Conservation (phyloP, 2,329 filamentous ascomycete species). For the Arthrobotrys musiformis region DNA sequence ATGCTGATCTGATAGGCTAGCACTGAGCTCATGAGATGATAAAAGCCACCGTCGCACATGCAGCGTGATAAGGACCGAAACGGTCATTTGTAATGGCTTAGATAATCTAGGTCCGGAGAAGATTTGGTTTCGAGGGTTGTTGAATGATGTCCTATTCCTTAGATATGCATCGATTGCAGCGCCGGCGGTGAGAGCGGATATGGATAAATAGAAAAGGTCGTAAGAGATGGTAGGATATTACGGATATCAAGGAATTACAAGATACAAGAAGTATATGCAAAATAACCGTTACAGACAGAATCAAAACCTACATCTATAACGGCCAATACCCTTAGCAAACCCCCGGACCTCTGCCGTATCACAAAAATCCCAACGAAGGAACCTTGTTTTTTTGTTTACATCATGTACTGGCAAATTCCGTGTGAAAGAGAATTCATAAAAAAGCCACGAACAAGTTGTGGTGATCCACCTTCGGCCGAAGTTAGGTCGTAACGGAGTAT, state of each 20-base stretch:
- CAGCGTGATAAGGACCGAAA: background rate
- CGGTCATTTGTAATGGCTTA: background rate
- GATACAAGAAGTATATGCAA: background rate
- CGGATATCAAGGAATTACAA: background rate
- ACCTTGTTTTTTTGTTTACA: background rate
- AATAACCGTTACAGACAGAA: background rate
- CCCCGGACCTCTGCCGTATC: background rate
- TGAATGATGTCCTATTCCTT: too few species aligned
- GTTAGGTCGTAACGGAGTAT: background rate
- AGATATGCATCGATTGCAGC: too few species aligned
- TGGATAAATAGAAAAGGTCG: too few species aligned
- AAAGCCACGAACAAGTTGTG: background rate
- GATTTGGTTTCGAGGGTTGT: too few species aligned
- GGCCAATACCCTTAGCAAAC: background rate
- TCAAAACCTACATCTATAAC: background rate
- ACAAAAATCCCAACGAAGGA: background rate
- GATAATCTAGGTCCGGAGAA: too few species aligned
- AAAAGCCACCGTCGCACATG: background rate
- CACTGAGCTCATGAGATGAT: too few species aligned
- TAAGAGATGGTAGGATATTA: too few species aligned
- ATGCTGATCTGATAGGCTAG: background rate
- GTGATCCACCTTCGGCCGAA: slow-evolving; percentile 2
- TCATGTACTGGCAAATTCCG: background rate
- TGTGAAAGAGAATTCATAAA: too few species aligned
- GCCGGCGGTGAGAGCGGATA: too few species aligned